Evolutionary conservation across 139 green algal species (phyloP), one percentile per base, ranked within the genome.

Genomic region (Nannochloris sp.): DNA sequence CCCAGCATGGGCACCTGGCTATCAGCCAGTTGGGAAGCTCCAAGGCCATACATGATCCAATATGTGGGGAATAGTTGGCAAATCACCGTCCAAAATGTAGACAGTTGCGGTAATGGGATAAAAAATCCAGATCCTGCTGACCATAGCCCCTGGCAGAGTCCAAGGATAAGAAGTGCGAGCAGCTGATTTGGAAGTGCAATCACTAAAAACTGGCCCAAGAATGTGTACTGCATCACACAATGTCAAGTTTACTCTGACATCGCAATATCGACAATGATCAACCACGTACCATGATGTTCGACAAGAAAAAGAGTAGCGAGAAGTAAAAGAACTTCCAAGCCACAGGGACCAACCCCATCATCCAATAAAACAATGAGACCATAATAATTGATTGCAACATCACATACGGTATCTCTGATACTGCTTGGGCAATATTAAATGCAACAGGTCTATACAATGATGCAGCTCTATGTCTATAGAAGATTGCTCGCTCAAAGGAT

Each of bases 21-120:
- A 43, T 76, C 63, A 23, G 10, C 40, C 29, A 64, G 59, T 59
- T 71, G 70, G 29, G 36, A 56, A 49, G 61, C 36, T 2, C 28
- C 40, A 50, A 64, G 64, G 10, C 60, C 36, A 5, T 49, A 45
- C 20, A 56, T 37, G n/a, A 16, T 60, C 69, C 68, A 85, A 2
- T 82, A 86, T 13, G 71, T 81, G 17, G 84, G 83, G 23, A 56
- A 62, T 0, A 59, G 17, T 36, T 82, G 61, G 63, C 90, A 89
- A 36, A 88, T 62, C 84, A 83, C 90, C 45, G 74, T 68, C 79
- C 76, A 89, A 50, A 75, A 79, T 17, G 49, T 33, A 0, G 85
- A 80, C 33, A 92, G 85, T 12, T 61, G n/a, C 0, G 81, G 69
- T 66, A 87, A 89, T 11, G 83, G 76, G 0, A 62, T 23, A 0